A percentile compares a stretch with the other conserved stretches of the same genome.
phyloP scores from a whole-genome alignment of 768 basidiomycete species.

The Calocybe indica region DNA sequence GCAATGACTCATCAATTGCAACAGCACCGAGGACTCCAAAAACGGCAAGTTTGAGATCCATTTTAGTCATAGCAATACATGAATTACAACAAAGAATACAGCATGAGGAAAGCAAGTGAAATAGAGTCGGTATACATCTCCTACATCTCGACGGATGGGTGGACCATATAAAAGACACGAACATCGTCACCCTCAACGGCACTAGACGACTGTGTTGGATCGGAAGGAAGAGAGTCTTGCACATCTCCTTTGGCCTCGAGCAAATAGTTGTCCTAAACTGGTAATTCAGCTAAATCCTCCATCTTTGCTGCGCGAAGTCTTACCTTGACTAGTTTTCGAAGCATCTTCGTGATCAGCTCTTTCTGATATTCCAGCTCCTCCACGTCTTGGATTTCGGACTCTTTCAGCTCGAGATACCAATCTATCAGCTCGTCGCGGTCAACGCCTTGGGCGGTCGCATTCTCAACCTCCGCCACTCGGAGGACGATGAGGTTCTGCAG shows the following conservation, averaged over 20 bases:
- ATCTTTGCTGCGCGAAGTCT: conserved; percentile 8
- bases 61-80: not conserved
- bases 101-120: conserved; percentile 7
- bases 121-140: conserved; percentile 37
- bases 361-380: conserved; percentile 89
- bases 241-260: conserved; percentile 81
- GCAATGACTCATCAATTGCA: no score
- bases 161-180: conserved; percentile 85
- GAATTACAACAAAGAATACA: conserved; percentile 11
- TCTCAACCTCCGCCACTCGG: conserved; percentile 74
- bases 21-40: no score
- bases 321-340: conserved; percentile 90
- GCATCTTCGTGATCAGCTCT: conserved; percentile 83
- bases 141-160: conserved; percentile 81
- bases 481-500: conserved; percentile 86
- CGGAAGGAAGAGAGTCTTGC: conserved; percentile 69
- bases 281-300: not conserved
- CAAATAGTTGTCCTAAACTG: conserved; percentile 71
- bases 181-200: conserved; percentile 49
- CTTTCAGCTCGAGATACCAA: conserved; percentile 92
- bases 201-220: conserved; percentile 45
- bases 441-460: conserved; percentile 67
- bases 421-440: conserved; percentile 91
- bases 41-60: no score
- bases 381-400: conserved; percentile 74